Percentiles rank a stretch among this genome's conserved stretches.
These are phyloP conservation scores for Aspergillus arachidicola DNA, from an alignment of 2,329 filamentous ascomycete species.

Conservation along the genomic window DNA sequence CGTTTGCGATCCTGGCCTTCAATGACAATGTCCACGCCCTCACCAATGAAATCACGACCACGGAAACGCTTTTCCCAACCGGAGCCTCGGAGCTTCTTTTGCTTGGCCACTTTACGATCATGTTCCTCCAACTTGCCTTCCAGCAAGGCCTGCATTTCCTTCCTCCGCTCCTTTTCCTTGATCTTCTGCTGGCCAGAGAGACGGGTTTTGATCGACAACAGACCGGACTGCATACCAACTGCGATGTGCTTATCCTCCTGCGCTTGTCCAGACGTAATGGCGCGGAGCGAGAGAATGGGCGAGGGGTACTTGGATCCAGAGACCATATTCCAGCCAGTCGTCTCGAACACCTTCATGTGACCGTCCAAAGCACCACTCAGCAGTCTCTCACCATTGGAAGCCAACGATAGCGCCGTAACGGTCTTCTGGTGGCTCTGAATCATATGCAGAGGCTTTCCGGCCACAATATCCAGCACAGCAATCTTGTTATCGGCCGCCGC, in stretches of 20 bases:
- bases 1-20: constrained; percentile 66
- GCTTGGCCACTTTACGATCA: constrained; percentile 71
- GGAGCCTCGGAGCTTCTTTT: constrained; percentile 63
- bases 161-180: constrained; percentile 73
- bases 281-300: constrained; percentile 80
- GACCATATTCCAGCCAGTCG: constrained; percentile 93
- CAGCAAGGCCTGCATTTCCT: constrained; percentile 81
- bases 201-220: constrained; percentile 89
- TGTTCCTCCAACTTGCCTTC: constrained; percentile 77
- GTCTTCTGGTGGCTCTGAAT: constrained; percentile 98
- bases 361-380: constrained; percentile 90
- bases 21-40: constrained; percentile 86
- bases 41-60: constrained; percentile 78
- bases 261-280: constrained; percentile 68
- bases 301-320: constrained; percentile 90
- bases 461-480: constrained; percentile 88
- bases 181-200: constrained; percentile 79
- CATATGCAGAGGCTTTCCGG: constrained; percentile 81
- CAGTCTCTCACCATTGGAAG: constrained; percentile 77
- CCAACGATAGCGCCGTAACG: constrained; percentile 82
- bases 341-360: constrained; percentile 96
- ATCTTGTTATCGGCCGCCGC: constrained; percentile 84
- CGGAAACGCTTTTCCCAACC: constrained; percentile 65
- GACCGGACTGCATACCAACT: constrained; percentile 90
- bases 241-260: constrained; percentile 88